These are phyloP conservation scores for Clavulina sp. DNA, from an alignment of 768 basidiomycete genomes.

Conservation along the genomic window DNA sequence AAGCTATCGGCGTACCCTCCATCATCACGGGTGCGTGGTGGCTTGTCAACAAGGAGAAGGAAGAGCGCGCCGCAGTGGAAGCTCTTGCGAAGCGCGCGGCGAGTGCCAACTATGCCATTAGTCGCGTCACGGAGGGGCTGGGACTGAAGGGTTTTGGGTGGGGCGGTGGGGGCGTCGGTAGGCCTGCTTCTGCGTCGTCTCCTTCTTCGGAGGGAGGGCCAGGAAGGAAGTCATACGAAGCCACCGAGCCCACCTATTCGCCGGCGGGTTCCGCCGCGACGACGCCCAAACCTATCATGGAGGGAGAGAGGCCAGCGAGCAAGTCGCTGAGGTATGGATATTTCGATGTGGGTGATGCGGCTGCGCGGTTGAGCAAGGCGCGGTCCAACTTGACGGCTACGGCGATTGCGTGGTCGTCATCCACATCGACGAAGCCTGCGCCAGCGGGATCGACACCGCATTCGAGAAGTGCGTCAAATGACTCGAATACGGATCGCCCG, in stretches of 20 bases:
- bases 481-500: too few relatives aligned
- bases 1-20: conserved; percentile 7
- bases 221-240: too few relatives aligned
- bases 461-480: conserved; percentile 1
- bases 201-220: not conserved
- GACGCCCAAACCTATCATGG: conserved; percentile 11
- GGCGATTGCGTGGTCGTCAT: conserved; percentile 9
- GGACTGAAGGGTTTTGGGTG: not conserved
- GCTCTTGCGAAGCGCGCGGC: not conserved
- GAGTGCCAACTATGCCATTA: not conserved
- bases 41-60: not conserved
- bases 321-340: not conserved
- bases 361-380: conserved; percentile 13
- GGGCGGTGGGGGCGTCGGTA: not conserved
- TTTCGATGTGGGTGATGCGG: conserved; percentile 14
- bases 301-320: not conserved
- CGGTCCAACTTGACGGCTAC: conserved; percentile 13
- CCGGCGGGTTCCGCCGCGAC: not conserved
- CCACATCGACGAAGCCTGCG: not conserved
- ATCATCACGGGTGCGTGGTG: conserved; percentile 8
- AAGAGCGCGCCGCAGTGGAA: not conserved
- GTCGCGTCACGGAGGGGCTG: not conserved
- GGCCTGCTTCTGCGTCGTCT: not conserved
- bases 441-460: conserved; percentile 5
- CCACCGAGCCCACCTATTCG: not conserved